phyloP scores from a whole-genome alignment of 169 alveolate species.

The Plasmodium fragile region DNA sequence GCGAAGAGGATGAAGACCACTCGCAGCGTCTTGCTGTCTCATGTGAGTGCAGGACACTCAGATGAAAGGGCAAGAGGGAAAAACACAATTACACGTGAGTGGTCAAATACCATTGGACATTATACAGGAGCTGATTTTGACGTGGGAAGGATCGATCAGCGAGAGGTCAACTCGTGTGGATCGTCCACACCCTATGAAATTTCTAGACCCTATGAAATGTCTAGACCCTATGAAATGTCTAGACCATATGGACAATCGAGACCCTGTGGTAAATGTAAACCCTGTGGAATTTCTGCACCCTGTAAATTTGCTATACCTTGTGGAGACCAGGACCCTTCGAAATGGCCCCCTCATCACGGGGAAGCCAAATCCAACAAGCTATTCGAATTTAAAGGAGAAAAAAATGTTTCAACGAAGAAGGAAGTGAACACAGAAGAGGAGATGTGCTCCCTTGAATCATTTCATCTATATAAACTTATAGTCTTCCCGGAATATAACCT shows the following conservation, averaged over 20 bases:
- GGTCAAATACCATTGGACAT: not conserved
- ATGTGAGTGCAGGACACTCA: not conserved
- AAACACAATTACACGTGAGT: not conserved
- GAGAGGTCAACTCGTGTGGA: not conserved
- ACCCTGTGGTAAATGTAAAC: no score
- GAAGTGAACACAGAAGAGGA: not conserved
- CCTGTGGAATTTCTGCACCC: no score
- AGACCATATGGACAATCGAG: no score
- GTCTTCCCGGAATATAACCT: constrained; percentile 37
- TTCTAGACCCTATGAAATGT: no score
- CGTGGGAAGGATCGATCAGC: not conserved
- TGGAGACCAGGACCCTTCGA: not conserved
- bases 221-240: no score
- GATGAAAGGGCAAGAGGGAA: not conserved
- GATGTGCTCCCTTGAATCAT: not conserved
- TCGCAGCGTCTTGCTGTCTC: constrained; percentile 12
- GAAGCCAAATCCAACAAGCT: not conserved
- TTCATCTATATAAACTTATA: constrained; percentile 28
- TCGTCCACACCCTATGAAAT: not conserved
- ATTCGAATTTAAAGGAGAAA: not conserved
- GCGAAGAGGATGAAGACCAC: constrained; percentile 22
- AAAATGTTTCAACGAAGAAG: not conserved
- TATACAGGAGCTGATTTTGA: not conserved
- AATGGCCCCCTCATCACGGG: not conserved
- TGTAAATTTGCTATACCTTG: not conserved